Percentiles rank a stretch among this genome's conserved stretches.
Evolutionary conservation across 371 early-diverging fungal species (phyloP).

Genomic region (Rhizopus arrhizus): DNA sequence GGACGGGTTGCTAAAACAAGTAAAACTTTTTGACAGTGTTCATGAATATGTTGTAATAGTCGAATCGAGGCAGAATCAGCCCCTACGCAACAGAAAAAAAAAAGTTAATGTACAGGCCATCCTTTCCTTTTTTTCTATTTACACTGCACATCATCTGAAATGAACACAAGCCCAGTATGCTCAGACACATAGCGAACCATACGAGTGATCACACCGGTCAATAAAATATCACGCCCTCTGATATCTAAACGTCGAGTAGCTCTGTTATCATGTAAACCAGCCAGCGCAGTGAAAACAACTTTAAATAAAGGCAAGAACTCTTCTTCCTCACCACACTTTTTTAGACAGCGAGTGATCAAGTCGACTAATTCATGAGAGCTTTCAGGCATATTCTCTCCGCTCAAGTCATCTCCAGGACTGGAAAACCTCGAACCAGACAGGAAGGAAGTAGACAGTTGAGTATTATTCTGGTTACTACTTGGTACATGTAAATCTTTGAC

Average conservation of each 20-base stretch:
- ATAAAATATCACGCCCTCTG: conserved; percentile 43
- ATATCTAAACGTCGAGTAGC: conserved; percentile 33
- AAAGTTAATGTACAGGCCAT: not conserved
- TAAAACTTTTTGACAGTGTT: conserved; percentile 46
- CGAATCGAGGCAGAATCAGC: conserved; percentile 54
- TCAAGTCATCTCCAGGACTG: not conserved
- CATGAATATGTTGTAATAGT: conserved; percentile 50
- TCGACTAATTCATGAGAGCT: conserved; percentile 32
- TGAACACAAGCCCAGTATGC: conserved; percentile 48
- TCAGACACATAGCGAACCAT: conserved; percentile 53
- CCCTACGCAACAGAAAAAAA: conserved; percentile 37
- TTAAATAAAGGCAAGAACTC: conserved; percentile 45
- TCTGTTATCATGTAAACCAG: conserved; percentile 41
- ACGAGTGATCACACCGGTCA: conserved; percentile 46
- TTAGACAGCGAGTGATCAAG: conserved; percentile 36
- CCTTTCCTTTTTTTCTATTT: conserved; percentile 16
- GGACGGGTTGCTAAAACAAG: conserved; percentile 58
- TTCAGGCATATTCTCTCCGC: conserved; percentile 6
- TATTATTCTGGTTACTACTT: not conserved
- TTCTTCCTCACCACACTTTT: conserved; percentile 49
- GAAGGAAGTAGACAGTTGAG: conserved; percentile 2
- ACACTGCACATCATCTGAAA: conserved; percentile 65
- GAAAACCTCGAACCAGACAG: conserved; percentile 20
- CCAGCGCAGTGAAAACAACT: conserved; percentile 41
- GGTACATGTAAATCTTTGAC: conserved; percentile 1